Conservation (phyloP, 345 rosid species). For the Turnera subulata region DNA sequence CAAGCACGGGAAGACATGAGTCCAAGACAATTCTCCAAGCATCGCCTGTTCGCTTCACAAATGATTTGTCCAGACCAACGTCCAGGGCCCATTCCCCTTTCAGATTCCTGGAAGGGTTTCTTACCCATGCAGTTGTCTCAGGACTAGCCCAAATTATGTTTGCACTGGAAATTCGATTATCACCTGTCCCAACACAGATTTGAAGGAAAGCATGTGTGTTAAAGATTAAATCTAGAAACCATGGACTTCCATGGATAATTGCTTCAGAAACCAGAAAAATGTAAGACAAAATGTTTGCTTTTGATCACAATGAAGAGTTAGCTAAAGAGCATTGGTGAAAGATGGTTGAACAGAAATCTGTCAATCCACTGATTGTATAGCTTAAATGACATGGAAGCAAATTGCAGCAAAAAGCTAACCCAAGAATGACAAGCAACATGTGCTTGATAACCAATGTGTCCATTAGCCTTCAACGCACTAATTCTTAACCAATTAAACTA, state of each 20-base stretch:
- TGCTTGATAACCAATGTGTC: too few relatives aligned
- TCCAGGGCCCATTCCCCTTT: conserved; percentile 80
- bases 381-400: too few relatives aligned
- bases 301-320: too few relatives aligned
- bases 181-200: conserved; percentile 49
- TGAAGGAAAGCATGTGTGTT: conserved; percentile 8
- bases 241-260: neutral
- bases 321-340: too few relatives aligned
- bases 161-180: conserved; percentile 66
- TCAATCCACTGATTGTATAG: too few relatives aligned
- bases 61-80: conserved; percentile 63
- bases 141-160: conserved; percentile 75
- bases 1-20: conserved; percentile 81
- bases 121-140: conserved; percentile 64
- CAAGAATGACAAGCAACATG: too few relatives aligned
- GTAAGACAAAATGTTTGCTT: too few relatives aligned
- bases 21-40: conserved; percentile 92
- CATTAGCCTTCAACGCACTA: too few relatives aligned
- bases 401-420: too few relatives aligned
- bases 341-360: too few relatives aligned
- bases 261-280: too few relatives aligned
- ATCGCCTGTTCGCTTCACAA: conserved; percentile 77
- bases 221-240: conserved; percentile 9
- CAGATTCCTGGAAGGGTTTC: conserved; percentile 42
- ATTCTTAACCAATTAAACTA: too few relatives aligned